Evolutionary conservation across 257 asterid species (phyloP), one percentile per base, ranked within the genome.

Genomic region (Echium plantagineum): DNA sequence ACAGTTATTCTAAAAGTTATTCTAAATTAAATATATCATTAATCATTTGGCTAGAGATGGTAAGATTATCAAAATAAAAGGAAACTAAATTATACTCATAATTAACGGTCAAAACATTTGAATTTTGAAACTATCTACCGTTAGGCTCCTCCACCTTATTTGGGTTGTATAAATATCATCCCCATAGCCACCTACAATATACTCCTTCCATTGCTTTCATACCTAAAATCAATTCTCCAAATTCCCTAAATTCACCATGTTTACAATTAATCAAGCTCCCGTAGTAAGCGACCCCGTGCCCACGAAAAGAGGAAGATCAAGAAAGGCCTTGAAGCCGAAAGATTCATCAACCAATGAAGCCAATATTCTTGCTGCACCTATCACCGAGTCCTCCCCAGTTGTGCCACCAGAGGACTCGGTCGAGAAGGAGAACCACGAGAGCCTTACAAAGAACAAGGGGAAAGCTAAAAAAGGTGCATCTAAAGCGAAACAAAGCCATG

Each of bases 401-500:
- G 69, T 72, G 35, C 61, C 61, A 5, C 65, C 68, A 56, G 80
- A 71, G 17, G 69, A 56, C 9, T 58, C 75, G 0, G 69, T 72
- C 52, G 84, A 69, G 13, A 90, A 84, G 22, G 95, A 86, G 85
- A 84, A 90, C 57, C 72, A 60, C 20, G 83, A 62, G 69, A 70
- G 74, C 78, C 79, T 80, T 19, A 70, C 87, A 4, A 68, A 67
- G 62, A 72, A 82, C 16, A 78, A 59, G 67, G 82, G 78, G 76
- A 81, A 81, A 58, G 47, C 77, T 22, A 90, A 79, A 78, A 87
- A 59, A 26, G 95, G 86, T 52, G 75, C 82, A 0, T 24, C 26
- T 1, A 85, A 85, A 77, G 84, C 69, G 21, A 81, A 84, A 69
- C 66, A 79, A 21, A 82, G 71, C 62, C 5, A 70, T 46, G 69